These are phyloP conservation scores for Andalucia godoyi DNA, from an alignment of 78 protist species.

Conservation along the genomic window DNA sequence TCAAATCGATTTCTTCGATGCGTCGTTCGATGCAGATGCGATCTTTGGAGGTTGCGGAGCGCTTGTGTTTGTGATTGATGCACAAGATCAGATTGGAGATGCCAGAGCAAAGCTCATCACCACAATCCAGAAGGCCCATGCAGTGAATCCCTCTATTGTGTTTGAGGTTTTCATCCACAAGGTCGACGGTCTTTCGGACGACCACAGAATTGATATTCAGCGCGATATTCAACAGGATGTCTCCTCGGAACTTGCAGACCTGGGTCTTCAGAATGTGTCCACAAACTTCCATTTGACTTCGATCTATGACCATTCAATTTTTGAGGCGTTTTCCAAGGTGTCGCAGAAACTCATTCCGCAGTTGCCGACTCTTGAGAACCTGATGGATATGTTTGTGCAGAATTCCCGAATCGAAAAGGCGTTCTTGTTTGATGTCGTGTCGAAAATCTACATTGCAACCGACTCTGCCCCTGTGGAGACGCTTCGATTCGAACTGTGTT, in stretches of 20 bases:
- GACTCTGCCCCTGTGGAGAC: slow-evolving; percentile 86
- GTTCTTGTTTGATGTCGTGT: slow-evolving; percentile 82
- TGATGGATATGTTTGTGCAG: slow-evolving; percentile 63
- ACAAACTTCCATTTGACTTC: slow-evolving; percentile 79
- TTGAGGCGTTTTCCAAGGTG: slow-evolving; percentile 90
- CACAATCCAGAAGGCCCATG: neutral
- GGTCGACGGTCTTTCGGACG: slow-evolving; percentile 79
- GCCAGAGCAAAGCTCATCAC: neutral
- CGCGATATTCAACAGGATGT: slow-evolving; percentile 71
- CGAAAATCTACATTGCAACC: slow-evolving; percentile 89
- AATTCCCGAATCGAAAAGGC: slow-evolving; percentile 86
- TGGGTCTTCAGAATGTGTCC: slow-evolving; percentile 33
- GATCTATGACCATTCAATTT: slow-evolving; percentile 92
- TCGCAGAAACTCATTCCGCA: slow-evolving; percentile 89
- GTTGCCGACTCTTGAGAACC: slow-evolving; percentile 75
- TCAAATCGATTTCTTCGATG: slow-evolving; percentile 61
- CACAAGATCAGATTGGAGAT: slow-evolving; percentile 40
- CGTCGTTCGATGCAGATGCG: slow-evolving; percentile 30
- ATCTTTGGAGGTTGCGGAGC: slow-evolving; percentile 80
- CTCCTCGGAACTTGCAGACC: slow-evolving; percentile 41
- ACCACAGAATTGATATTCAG: slow-evolving; percentile 65
- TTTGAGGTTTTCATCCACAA: slow-evolving; percentile 94
- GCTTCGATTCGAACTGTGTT: slow-evolving; percentile 82
- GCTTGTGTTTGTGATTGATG: slow-evolving; percentile 88
- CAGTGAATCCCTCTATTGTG: slow-evolving; percentile 53